Evolutionary conservation across 2,329 filamentous ascomycete species (phyloP).

Genomic region (Cercospora citrullina): DNA sequence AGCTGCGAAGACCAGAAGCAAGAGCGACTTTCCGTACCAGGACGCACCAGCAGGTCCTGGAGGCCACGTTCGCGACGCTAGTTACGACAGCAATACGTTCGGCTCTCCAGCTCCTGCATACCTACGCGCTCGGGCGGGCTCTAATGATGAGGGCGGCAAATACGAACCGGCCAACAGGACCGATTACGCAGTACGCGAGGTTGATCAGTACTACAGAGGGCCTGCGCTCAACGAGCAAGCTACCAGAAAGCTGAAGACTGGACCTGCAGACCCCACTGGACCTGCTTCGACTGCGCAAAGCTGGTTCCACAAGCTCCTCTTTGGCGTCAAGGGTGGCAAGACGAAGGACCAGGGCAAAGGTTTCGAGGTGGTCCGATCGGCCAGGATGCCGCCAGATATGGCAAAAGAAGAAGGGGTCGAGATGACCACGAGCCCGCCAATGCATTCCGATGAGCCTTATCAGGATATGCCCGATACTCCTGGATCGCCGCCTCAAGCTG

Average conservation of each 20-base stretch:
- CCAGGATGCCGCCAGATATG: slow-evolving; percentile 73
- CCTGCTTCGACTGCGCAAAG: slow-evolving; percentile 85
- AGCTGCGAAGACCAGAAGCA: slow-evolving; percentile 44
- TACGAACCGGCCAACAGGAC: slow-evolving; percentile 45
- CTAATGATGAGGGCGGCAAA: slow-evolving; percentile 46
- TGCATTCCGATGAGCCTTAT: slow-evolving; percentile 37
- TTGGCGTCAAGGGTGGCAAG: slow-evolving; percentile 61
- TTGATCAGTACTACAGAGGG: slow-evolving; percentile 95
- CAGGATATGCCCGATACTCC: slow-evolving; percentile 31
- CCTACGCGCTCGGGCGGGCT: slow-evolving; percentile 54
- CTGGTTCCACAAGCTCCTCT: slow-evolving; percentile 72
- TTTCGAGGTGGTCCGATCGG: slow-evolving; percentile 92
- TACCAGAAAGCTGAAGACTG: slow-evolving; percentile 84
- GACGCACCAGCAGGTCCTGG: slow-evolving; percentile 42
- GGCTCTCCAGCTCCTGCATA: slow-evolving; percentile 56
- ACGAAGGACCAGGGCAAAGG: slow-evolving; percentile 90
- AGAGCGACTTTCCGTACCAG: slow-evolving; percentile 43
- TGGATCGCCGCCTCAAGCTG: slow-evolving; percentile 22
- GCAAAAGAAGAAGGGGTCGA: slow-evolving; percentile 51
- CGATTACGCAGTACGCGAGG: slow-evolving; percentile 91
- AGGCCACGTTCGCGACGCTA: slow-evolving; percentile 33
- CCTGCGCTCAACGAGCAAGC: slow-evolving; percentile 79
- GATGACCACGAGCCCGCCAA: slow-evolving; percentile 37
- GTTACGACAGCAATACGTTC: slow-evolving; percentile 41
- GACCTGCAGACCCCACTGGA: slow-evolving; percentile 89